These are phyloP conservation scores for Penicillium sp. DNA, from an alignment of 2,329 filamentous ascomycete species.

Conservation along the genomic window DNA sequence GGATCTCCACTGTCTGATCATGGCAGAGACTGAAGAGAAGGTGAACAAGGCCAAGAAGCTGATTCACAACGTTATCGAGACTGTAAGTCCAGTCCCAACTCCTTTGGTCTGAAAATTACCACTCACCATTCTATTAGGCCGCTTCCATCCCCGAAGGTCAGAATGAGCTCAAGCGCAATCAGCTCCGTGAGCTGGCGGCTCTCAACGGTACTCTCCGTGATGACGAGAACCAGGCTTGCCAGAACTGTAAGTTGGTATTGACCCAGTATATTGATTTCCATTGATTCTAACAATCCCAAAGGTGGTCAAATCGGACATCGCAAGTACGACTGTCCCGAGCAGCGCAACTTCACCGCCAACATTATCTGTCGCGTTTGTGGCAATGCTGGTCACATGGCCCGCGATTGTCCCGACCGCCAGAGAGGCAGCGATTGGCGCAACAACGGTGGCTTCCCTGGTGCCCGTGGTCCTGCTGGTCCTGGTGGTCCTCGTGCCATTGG, in stretches of 20 bases:
- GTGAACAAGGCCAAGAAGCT: slow-evolving; percentile 98
- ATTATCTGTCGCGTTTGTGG: slow-evolving; percentile 99
- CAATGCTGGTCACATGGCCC: slow-evolving; percentile 96
- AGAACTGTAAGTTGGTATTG: slow-evolving; percentile 68
- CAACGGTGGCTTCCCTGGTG: slow-evolving; percentile 50
- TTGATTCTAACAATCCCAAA: slow-evolving; percentile 29
- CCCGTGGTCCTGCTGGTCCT: slow-evolving; percentile 48
- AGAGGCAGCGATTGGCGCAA: slow-evolving; percentile 92
- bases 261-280: neutral
- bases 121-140: slow-evolving; percentile 61
- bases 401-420: slow-evolving; percentile 94
- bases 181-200: slow-evolving; percentile 93
- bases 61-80: slow-evolving; percentile 98
- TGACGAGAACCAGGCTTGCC: slow-evolving; percentile 98
- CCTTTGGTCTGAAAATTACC: neutral
- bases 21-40: slow-evolving; percentile 99
- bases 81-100: slow-evolving; percentile 61
- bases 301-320: slow-evolving; percentile 96
- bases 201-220: slow-evolving; percentile 99
- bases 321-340: slow-evolving; percentile 98
- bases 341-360: slow-evolving; percentile 97
- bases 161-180: slow-evolving; percentile 98
- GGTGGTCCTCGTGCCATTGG: slow-evolving; percentile 64
- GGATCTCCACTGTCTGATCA: slow-evolving; percentile 97
- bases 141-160: slow-evolving; percentile 98